Conservation (phyloP, 2,329 filamentous ascomycete genomes). For the Pseudocercospora fuligena region DNA sequence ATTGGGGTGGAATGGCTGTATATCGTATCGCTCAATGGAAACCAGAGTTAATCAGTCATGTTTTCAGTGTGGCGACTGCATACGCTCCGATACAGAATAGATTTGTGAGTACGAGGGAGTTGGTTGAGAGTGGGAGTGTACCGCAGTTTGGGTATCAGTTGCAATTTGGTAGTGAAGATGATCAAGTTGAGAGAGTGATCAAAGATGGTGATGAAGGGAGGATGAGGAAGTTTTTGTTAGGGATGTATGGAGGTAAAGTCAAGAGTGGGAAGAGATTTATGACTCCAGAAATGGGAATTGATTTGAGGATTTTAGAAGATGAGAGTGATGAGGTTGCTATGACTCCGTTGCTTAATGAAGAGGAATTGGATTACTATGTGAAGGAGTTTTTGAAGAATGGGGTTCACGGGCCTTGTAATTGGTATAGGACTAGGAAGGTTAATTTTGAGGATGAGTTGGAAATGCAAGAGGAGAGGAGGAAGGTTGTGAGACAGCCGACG, state of each 20-base stretch:
- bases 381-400: conserved; percentile 72
- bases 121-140: conserved; percentile 59
- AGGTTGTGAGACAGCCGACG: conserved; percentile 54
- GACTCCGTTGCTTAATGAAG: conserved; percentile 65
- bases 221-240: conserved; percentile 72
- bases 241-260: conserved; percentile 70
- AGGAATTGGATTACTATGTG: conserved; percentile 79
- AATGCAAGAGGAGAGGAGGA: conserved; percentile 26
- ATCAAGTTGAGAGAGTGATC: conserved; percentile 60
- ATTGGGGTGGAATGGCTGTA: conserved; percentile 82
- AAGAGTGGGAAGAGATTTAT: conserved; percentile 63
- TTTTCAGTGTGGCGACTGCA: conserved; percentile 81
- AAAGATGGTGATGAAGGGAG: conserved; percentile 50
- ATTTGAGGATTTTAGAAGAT: conserved; percentile 59
- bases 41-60: conserved; percentile 70
- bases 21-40: conserved; percentile 77
- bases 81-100: conserved; percentile 61
- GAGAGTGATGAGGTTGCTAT: conserved; percentile 52
- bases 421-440: conserved; percentile 72
- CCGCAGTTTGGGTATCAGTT: conserved; percentile 84
- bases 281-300: conserved; percentile 63
- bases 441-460: conserved; percentile 77
- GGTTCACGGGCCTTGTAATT: conserved; percentile 71
- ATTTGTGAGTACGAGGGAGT: conserved; percentile 63
- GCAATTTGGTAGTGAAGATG: conserved; percentile 62